Percentiles rank a stretch among this genome's conserved stretches.
These are phyloP conservation scores for Grifola frondosa DNA, from an alignment of 1,284 basidiomycete species.

Conservation along the genomic window DNA sequence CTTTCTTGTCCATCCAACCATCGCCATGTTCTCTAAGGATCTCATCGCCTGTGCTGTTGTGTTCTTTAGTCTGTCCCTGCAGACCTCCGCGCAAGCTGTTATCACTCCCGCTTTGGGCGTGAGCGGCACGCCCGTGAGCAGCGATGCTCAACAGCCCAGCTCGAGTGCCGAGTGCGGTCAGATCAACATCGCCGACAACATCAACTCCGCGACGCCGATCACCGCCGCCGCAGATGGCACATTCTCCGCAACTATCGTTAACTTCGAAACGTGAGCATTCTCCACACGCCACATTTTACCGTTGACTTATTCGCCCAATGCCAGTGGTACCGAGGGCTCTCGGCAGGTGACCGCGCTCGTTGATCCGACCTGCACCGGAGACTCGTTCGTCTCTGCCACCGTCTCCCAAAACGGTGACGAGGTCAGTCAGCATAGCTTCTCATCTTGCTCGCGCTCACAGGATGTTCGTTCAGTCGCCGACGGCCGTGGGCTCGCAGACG, in stretches of 20 bases:
- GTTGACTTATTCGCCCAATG: too few relatives aligned
- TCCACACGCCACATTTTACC: too few relatives aligned
- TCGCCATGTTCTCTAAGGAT: slow-evolving; percentile 26
- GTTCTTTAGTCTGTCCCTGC: slow-evolving; percentile 25
- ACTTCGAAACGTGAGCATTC: slow-evolving; percentile 54
- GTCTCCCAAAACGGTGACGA: slow-evolving; percentile 37
- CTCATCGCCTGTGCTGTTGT: slow-evolving; percentile 15
- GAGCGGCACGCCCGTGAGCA: slow-evolving; percentile 37
- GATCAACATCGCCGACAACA: slow-evolving; percentile 39
- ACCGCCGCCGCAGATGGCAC: slow-evolving; percentile 41
- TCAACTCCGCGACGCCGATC: slow-evolving; percentile 45
- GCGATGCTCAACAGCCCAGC: slow-evolving; percentile 46
- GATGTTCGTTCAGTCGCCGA: slow-evolving; percentile 22
- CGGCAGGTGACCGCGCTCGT: slow-evolving; percentile 38
- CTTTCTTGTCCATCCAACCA: background rate
- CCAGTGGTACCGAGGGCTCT: slow-evolving; percentile 47
- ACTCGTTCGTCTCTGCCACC: slow-evolving; percentile 31
- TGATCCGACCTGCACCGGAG: slow-evolving; percentile 38
- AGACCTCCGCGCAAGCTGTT: slow-evolving; percentile 43
- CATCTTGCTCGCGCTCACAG: background rate
- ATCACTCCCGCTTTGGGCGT: slow-evolving; percentile 50
- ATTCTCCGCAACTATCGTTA: slow-evolving; percentile 43
- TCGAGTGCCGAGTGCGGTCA: slow-evolving; percentile 43
- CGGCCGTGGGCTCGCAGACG: slow-evolving; percentile 34
- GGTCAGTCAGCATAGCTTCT: slow-evolving; percentile 17